These are phyloP conservation scores for Bombardia bombarda DNA, from an alignment of 495 filamentous ascomycete species.

Conservation along the genomic window DNA sequence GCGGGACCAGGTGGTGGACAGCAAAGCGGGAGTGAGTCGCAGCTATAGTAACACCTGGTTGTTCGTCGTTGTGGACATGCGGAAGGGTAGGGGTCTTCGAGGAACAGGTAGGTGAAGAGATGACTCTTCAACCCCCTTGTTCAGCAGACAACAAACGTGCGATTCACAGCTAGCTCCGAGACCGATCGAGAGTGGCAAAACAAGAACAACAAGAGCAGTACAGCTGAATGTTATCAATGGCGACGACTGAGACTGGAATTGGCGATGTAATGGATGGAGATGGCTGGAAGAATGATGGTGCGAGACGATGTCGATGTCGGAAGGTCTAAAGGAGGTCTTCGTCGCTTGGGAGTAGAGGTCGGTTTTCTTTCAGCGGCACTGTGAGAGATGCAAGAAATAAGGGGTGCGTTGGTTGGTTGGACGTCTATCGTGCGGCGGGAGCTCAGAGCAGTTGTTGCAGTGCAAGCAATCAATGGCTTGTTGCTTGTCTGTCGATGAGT, in stretches of 20 bases:
- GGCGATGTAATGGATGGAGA: too few relatives aligned
- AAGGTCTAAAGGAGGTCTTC: not conserved
- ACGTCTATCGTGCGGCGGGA: constrained; percentile 1
- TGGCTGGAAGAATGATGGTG: not conserved
- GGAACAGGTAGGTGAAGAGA: constrained; percentile 39
- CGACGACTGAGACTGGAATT: too few relatives aligned
- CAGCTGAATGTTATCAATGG: too few relatives aligned
- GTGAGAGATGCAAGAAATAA: constrained; percentile 14
- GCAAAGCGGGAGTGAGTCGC: constrained; percentile 19
- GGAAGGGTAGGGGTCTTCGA: constrained; percentile 20
- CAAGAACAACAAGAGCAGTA: not conserved
- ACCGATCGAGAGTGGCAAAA: constrained; percentile 16
- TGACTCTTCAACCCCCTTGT: constrained; percentile 40
- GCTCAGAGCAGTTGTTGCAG: not conserved
- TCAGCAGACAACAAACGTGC: constrained; percentile 21
- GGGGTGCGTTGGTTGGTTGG: constrained; percentile 3
- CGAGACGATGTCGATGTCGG: not conserved
- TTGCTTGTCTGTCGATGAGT: not conserved
- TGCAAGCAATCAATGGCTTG: constrained; percentile 2
- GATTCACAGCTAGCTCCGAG: constrained; percentile 25
- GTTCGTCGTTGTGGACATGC: constrained; percentile 34
- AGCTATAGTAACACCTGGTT: constrained; percentile 32
- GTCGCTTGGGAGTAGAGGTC: not conserved
- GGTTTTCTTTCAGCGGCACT: constrained; percentile 2
- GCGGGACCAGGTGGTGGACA: constrained; percentile 27